phyloP scores from a whole-genome alignment of 106 monocot species.

The Ottelia alismoides region DNA sequence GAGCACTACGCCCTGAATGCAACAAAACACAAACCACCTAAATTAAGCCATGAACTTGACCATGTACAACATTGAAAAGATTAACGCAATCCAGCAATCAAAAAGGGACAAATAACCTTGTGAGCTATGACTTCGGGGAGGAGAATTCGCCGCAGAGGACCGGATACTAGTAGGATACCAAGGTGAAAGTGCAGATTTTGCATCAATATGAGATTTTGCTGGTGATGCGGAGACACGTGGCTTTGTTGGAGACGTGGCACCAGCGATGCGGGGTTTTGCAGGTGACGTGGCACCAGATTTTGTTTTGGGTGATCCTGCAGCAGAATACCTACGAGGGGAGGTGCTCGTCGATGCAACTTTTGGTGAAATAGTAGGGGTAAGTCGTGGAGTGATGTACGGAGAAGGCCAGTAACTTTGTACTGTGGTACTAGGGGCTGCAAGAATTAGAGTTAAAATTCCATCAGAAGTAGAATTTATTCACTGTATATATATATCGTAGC shows the following conservation, averaged over 20 bases:
- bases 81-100: too few relatives aligned
- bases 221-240: too few relatives aligned
- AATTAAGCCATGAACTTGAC: too few relatives aligned
- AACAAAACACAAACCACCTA: not conserved
- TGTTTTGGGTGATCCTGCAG: conserved; percentile 28
- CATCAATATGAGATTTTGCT: conserved; percentile 5
- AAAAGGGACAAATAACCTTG: not conserved
- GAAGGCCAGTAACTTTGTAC: conserved; percentile 26
- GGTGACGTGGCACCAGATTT: conserved; percentile 9
- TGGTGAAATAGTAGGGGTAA: conserved; percentile 33
- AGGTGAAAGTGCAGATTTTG: conserved; percentile 7
- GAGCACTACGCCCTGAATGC: conserved; percentile 45
- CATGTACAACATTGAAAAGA: not conserved
- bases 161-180: conserved; percentile 14
- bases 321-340: conserved; percentile 42
- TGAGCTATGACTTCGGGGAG: not conserved
- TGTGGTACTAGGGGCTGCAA: conserved; percentile 8
- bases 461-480: too few relatives aligned
- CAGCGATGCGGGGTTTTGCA: too few relatives aligned
- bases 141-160: conserved; percentile 13
- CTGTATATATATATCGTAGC: too few relatives aligned
- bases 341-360: conserved; percentile 22
- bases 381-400: conserved; percentile 29
- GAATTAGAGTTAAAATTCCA: too few relatives aligned
- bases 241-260: too few relatives aligned